Conservation (phyloP, 345 rosid genomes). For the Barbarea vulgaris region DNA sequence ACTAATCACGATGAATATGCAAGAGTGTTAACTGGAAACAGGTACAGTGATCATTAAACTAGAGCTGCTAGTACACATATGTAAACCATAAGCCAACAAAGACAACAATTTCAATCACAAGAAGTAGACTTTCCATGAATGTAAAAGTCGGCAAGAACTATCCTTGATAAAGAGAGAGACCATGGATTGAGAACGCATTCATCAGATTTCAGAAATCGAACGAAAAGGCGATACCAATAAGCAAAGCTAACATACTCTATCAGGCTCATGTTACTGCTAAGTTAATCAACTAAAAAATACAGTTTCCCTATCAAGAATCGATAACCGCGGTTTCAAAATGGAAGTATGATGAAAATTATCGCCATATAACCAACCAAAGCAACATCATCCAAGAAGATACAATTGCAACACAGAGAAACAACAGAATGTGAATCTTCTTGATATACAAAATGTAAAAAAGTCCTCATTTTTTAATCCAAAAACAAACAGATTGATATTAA, state of each 20-base stretch:
- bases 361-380: not conserved
- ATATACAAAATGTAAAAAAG: not conserved
- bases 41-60: not conserved
- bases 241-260: slow-evolving; percentile 2
- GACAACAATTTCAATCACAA: not conserved
- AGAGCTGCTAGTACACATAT: not conserved
- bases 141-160: slow-evolving; percentile 1
- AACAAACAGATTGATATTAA: not conserved
- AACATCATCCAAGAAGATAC: not conserved
- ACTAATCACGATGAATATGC: not conserved
- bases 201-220: not conserved
- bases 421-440: not conserved
- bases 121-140: not conserved
- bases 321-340: not conserved
- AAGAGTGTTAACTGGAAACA: not conserved
- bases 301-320: slow-evolving; percentile 1
- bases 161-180: not conserved
- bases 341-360: not conserved
- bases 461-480: not conserved
- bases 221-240: not conserved
- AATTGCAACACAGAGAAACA: not conserved
- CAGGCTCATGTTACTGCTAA: not conserved
- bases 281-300: not conserved
- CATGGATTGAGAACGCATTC: not conserved
- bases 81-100: slow-evolving; percentile 4